Evolutionary conservation across 2,329 filamentous ascomycete genomes (phyloP).

Genomic region (Trichophyton verrucosum): DNA sequence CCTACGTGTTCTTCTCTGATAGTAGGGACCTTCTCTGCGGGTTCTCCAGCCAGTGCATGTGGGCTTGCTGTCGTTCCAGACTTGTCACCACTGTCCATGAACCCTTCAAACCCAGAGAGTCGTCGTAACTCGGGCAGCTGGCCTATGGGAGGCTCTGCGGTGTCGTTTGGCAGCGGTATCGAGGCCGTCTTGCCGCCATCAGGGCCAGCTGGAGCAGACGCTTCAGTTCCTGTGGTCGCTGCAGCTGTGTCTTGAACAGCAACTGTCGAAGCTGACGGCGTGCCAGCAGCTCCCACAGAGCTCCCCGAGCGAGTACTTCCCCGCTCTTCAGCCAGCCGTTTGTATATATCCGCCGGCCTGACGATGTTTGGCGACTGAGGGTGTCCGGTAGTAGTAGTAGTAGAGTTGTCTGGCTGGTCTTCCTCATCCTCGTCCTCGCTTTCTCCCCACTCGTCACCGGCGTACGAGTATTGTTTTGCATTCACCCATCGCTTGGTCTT

Average conservation of each 20-base stretch:
- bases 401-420: slow-evolving; percentile 9
- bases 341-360: slow-evolving; percentile 66
- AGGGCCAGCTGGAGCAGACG: background rate
- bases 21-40: slow-evolving; percentile 37
- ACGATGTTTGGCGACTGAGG: slow-evolving; percentile 43
- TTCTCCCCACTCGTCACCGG: slow-evolving; percentile 86
- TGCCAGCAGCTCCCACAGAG: background rate
- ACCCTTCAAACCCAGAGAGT: background rate
- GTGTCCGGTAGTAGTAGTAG: background rate
- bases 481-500: slow-evolving; percentile 95
- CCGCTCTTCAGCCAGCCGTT: slow-evolving; percentile 54
- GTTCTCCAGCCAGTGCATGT: slow-evolving; percentile 24
- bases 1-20: slow-evolving; percentile 36
- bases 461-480: slow-evolving; percentile 74
- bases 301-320: slow-evolving; percentile 32
- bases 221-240: background rate
- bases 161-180: background rate
- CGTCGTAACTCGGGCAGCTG: background rate
- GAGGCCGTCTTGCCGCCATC: background rate
- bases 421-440: slow-evolving; percentile 47
- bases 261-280: background rate
- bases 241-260: background rate
- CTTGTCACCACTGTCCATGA: background rate
- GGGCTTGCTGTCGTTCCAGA: slow-evolving; percentile 29
- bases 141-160: background rate